Evolutionary conservation across 192 early-diverging fungal genomes (phyloP).

Genomic region (Chytriomyces confervae): DNA sequence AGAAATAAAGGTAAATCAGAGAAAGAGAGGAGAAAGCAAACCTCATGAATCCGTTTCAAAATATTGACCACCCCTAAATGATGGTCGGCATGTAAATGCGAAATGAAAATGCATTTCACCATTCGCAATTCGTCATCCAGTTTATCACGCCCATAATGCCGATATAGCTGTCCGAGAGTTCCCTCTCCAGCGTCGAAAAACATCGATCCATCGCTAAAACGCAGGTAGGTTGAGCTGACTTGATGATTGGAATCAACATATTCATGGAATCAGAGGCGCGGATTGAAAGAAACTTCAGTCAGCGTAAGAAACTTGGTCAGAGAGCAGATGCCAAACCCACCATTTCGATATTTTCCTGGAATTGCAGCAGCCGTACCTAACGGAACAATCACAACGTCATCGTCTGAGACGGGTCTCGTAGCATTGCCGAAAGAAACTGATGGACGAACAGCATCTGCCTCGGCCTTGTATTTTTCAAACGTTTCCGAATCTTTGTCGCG

Average conservation of each 20-base stretch:
- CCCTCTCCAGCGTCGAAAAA: constrained; percentile 92
- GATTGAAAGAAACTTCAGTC: background rate
- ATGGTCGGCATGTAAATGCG: constrained; percentile 98
- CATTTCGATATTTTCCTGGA: constrained; percentile 91
- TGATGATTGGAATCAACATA: constrained; percentile 1
- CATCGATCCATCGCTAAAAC: constrained; percentile 68
- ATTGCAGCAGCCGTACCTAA: constrained; percentile 92
- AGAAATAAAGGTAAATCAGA: background rate
- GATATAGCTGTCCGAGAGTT: constrained; percentile 81
- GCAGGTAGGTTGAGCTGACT: constrained; percentile 84
- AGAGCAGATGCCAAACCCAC: constrained; percentile 43
- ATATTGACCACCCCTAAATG: constrained; percentile 85
- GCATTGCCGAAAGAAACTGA: constrained; percentile 9
- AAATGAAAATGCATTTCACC: constrained; percentile 82
- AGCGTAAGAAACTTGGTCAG: background rate
- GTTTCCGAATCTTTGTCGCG: background rate
- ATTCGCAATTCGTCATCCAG: constrained; percentile 44
- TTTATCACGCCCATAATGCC: constrained; percentile 65
- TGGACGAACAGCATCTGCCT: constrained; percentile 6
- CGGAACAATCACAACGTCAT: constrained; percentile 60
- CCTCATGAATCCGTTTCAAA: constrained; percentile 47
- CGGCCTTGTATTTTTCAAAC: background rate
- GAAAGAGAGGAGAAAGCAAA: background rate
- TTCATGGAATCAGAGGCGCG: background rate
- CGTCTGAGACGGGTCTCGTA: background rate